A percentile compares a stretch with the other conserved stretches of the same genome.
phyloP scores from a whole-genome alignment of 2,329 filamentous ascomycete genomes.

The Xylaria sp. region DNA sequence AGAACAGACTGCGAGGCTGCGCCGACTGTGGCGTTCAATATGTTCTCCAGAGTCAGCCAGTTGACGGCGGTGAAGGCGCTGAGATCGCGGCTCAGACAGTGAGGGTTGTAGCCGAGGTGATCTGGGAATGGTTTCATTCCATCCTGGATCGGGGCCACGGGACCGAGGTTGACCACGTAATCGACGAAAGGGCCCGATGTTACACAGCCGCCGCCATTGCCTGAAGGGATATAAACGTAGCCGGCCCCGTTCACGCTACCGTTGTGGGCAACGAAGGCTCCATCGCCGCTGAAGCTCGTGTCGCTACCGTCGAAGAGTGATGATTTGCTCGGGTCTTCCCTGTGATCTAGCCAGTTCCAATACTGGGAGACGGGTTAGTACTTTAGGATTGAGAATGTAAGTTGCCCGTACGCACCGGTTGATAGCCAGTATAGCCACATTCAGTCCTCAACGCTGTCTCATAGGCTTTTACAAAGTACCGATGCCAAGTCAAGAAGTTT shows the following conservation, averaged over 20 bases:
- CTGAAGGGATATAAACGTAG: constrained; percentile 52
- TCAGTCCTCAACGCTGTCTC: constrained; percentile 54
- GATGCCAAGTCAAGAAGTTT: constrained; percentile 56
- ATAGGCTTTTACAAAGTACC: constrained; percentile 54
- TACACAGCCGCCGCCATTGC: constrained; percentile 66
- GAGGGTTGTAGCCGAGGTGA: constrained; percentile 41
- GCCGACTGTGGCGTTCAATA: constrained; percentile 43
- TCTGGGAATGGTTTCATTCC: constrained; percentile 20
- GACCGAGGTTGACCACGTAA: constrained; percentile 48
- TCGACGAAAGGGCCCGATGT: constrained; percentile 54
- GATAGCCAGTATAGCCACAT: constrained; percentile 55
- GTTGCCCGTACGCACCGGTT: constrained; percentile 44
- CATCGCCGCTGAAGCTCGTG: constrained; percentile 61
- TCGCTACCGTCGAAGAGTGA: constrained; percentile 66
- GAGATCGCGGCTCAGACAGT: constrained; percentile 43
- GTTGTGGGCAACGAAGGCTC: constrained; percentile 45
- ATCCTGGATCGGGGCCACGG: constrained; percentile 41
- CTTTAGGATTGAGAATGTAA: not conserved
- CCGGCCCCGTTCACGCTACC: constrained; percentile 41
- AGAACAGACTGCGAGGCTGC: constrained; percentile 32
- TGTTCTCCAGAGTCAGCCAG: constrained; percentile 41
- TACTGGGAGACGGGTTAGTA: constrained; percentile 47
- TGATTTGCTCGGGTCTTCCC: constrained; percentile 57
- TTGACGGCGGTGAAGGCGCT: constrained; percentile 34
- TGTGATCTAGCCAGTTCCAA: constrained; percentile 63